These are phyloP conservation scores for Stephania yunnanensis DNA, from an alignment of 164 flowering plant genomes.

Conservation along the genomic window DNA sequence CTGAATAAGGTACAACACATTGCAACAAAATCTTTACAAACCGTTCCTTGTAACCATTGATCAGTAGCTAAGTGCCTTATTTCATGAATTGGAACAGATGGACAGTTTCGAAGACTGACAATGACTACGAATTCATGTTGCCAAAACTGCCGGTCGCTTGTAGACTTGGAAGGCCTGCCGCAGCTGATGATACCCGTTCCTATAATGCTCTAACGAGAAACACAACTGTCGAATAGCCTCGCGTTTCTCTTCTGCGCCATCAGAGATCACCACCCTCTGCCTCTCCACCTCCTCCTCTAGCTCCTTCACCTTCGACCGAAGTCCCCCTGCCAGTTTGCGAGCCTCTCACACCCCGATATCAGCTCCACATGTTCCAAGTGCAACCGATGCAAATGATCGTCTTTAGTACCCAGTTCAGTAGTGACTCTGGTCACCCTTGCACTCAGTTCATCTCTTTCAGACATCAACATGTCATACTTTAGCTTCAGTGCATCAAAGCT, in stretches of 20 bases:
- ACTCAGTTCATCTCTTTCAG: constrained; percentile 43
- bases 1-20: background rate
- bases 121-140: constrained; percentile 15
- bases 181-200: constrained; percentile 44
- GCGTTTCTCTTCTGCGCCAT: constrained; percentile 66
- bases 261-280: constrained; percentile 39
- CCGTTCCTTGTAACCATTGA: too few species aligned
- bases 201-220: constrained; percentile 64
- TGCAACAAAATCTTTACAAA: background rate
- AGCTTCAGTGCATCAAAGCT: constrained; percentile 29
- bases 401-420: constrained; percentile 30
- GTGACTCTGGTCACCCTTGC: constrained; percentile 27
- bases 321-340: constrained; percentile 22
- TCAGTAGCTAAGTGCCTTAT: too few species aligned
- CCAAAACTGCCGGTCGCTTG: constrained; percentile 32
- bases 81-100: background rate
- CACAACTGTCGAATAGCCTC: constrained; percentile 88
- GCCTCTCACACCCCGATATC: constrained; percentile 28
- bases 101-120: background rate
- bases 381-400: constrained; percentile 37
- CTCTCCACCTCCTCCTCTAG: constrained; percentile 47
- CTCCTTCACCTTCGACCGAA: constrained; percentile 24
- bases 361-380: constrained; percentile 40
- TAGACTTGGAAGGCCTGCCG: constrained; percentile 37
- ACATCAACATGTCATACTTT: constrained; percentile 28